These are phyloP conservation scores for Taxawa tesnikishii DNA, from an alignment of 2,329 filamentous ascomycete genomes.

Conservation along the genomic window DNA sequence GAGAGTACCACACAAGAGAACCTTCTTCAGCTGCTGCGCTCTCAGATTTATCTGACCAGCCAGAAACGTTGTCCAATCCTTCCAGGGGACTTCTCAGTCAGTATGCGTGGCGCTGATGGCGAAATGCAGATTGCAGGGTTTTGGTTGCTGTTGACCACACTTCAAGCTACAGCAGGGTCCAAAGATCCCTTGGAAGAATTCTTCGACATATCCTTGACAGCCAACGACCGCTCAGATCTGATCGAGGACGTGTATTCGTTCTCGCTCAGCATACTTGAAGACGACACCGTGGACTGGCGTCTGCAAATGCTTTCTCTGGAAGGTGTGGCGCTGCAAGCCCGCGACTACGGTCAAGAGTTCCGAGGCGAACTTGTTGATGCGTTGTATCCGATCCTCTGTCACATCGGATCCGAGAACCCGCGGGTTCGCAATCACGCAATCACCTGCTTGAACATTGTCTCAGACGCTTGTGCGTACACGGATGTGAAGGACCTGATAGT, in stretches of 20 bases:
- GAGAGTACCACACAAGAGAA: constrained; percentile 15
- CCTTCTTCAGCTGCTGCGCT: constrained; percentile 12
- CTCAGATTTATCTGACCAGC: constrained; percentile 2
- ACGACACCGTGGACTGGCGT: constrained; percentile 49
- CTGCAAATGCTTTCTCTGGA: constrained; percentile 71
- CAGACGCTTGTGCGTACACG: constrained; percentile 59
- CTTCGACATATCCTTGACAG: constrained; percentile 34
- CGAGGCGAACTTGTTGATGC: constrained; percentile 79
- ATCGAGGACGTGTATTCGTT: constrained; percentile 57
- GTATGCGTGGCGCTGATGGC: no score
- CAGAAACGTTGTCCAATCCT: no score
- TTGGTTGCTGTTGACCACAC: constrained; percentile 66
- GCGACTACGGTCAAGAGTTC: constrained; percentile 54
- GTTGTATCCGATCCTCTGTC: constrained; percentile 82
- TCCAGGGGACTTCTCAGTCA: no score
- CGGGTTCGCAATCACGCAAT: constrained; percentile 71
- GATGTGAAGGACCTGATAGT: constrained; percentile 70
- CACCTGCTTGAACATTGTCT: constrained; percentile 68
- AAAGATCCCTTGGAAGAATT: constrained; percentile 52
- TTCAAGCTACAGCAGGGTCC: constrained; percentile 44
- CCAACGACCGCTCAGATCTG: constrained; percentile 11
- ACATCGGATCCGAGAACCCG: constrained; percentile 59
- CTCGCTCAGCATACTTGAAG: constrained; percentile 49
- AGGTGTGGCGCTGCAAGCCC: constrained; percentile 63
- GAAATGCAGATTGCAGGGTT: constrained; percentile 56